These are phyloP conservation scores for Epicoccum nigrum DNA, from an alignment of 2,329 filamentous ascomycete species.

Conservation along the genomic window DNA sequence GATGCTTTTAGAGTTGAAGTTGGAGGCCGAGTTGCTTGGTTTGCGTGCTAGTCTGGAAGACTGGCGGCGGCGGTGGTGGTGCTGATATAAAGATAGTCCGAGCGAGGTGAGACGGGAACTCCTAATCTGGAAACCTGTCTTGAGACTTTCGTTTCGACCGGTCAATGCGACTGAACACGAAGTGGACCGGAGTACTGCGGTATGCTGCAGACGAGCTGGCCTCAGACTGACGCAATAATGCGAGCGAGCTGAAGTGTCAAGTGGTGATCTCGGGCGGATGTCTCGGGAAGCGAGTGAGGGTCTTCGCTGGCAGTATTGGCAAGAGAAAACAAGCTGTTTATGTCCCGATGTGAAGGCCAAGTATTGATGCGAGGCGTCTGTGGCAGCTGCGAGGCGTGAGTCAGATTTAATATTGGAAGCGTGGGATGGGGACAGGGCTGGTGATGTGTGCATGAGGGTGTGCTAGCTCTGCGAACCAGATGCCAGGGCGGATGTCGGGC, in stretches of 20 bases:
- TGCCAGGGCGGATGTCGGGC: slow-evolving; percentile 23
- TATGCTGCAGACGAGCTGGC: slow-evolving; percentile 18
- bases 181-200: no score
- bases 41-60: neutral
- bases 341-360: slow-evolving; percentile 31
- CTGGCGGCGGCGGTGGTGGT: no score
- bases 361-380: slow-evolving; percentile 25
- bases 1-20: neutral
- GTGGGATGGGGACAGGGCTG: slow-evolving; percentile 34
- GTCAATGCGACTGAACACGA: slow-evolving; percentile 28
- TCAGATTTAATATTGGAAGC: slow-evolving; percentile 45
- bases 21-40: neutral
- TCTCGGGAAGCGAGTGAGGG: slow-evolving; percentile 37
- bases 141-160: slow-evolving; percentile 10
- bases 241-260: slow-evolving; percentile 28
- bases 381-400: slow-evolving; percentile 38
- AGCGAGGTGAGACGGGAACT: neutral
- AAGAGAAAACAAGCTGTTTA: slow-evolving; percentile 29
- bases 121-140: slow-evolving; percentile 2
- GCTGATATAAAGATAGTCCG: neutral
- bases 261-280: slow-evolving; percentile 13
- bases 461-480: slow-evolving; percentile 34
- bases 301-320: slow-evolving; percentile 40
- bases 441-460: slow-evolving; percentile 27
- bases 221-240: slow-evolving; percentile 12